Conservation (phyloP, 441 rosid genomes). For the Pelargonium fulgidum region DNA sequence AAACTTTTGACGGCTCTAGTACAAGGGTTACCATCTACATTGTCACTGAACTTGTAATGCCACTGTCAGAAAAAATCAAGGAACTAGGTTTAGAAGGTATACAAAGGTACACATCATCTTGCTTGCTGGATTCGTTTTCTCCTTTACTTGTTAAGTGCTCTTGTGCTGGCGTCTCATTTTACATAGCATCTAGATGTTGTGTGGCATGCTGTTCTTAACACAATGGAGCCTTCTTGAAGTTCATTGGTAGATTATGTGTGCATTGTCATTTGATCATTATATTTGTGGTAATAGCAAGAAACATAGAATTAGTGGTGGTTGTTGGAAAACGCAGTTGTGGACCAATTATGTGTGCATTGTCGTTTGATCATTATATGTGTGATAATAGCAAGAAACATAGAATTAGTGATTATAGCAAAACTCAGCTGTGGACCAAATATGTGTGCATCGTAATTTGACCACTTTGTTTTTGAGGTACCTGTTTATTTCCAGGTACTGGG, state of each 20-base stretch:
- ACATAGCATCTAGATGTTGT: background rate
- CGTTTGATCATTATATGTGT: background rate
- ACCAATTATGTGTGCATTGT: background rate
- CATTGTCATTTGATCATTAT: background rate
- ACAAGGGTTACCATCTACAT: slow-evolving; percentile 74
- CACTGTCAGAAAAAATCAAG: slow-evolving; percentile 81
- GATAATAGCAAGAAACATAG: background rate
- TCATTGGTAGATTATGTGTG: background rate
- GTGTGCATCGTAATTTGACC: background rate
- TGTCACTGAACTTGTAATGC: slow-evolving; percentile 97
- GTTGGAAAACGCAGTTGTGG: background rate
- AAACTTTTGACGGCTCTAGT: slow-evolving; percentile 59
- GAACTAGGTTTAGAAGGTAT: slow-evolving; percentile 85
- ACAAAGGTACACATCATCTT: slow-evolving; percentile 54
- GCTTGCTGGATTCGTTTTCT: slow-evolving; percentile 9
- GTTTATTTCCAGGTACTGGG: background rate
- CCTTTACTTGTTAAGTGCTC: background rate
- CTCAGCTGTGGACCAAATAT: background rate
- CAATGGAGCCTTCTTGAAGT: background rate
- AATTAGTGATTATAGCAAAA: background rate
- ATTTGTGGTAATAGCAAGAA: background rate
- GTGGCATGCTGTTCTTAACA: background rate
- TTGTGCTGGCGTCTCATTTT: background rate
- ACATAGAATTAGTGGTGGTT: background rate
- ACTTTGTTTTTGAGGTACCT: background rate